Evolutionary conservation across 257 asterid genomes (phyloP), one percentile per base, ranked within the genome.

Genomic region (Asclepias syriaca): DNA sequence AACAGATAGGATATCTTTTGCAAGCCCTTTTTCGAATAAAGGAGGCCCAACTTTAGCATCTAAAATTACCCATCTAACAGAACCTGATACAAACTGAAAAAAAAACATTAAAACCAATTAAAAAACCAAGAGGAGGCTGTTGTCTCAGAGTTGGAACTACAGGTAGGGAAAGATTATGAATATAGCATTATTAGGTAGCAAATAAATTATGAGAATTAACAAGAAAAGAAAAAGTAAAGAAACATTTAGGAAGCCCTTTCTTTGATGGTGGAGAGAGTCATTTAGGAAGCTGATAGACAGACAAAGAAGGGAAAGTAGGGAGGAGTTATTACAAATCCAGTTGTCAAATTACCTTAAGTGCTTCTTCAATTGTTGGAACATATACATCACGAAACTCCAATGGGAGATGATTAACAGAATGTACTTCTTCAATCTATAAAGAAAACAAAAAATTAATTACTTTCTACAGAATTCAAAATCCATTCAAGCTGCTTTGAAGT

Each of bases 31-130:
- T 85, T 91, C 99, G 67, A 81, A 85, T 49, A 78, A 84, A 15
- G 96, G 98, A 56, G 97, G 95, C 24, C 98, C 97, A 80, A 94
- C 95, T 84, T 94, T 94, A 78, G 91, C 90, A 79, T 94, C 99
- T 43, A 94, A 87, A 81, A 94, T 91, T 75, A 94, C 95, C 81
- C 70, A 89, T 71, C 79, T 84, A 64, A 91, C 95, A 40, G 98
- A 88, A 69, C 92, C 89, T 76, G 96, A 86, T 74, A 89, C 78
- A 70, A 88, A 76, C 99, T 94, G 82, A 69, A 78, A 64, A 75
- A 73, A 65, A 24, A 24, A 24, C 78, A 85, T 67, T 22, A 57
- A 79, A 49, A 71, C 45, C 65, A 81, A 61, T 60, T 43, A 60
- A 50, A 3, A 29, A 40, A 18, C 40, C 8, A 19, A 64, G 49